A percentile compares a stretch with the other conserved stretches of the same genome.
Evolutionary conservation across 257 asterid genomes (phyloP).

Genomic region (Galeopsis tetrahit): DNA sequence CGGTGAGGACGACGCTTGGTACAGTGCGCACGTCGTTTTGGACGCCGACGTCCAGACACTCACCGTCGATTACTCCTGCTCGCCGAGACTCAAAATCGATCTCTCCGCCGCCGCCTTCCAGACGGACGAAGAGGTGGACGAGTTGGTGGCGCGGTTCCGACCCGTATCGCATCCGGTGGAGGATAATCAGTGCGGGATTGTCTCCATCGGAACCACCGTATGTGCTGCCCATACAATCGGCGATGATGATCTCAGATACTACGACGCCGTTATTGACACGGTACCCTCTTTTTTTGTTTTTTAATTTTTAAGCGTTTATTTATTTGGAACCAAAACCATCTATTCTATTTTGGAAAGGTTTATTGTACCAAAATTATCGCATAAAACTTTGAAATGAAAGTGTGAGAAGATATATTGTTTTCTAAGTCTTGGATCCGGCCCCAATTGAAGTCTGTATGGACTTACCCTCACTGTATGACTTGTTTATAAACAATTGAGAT

Average conservation of each 20-base stretch:
- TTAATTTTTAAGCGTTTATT: background rate
- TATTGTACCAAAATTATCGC: background rate
- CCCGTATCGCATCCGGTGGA: conserved; percentile 48
- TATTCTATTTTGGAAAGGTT: background rate
- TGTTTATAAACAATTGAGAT: too few species aligned
- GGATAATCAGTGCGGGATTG: conserved; percentile 39
- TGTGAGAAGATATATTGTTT: background rate
- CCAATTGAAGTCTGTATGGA: too few species aligned
- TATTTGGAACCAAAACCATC: too few species aligned
- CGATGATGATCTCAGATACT: conserved; percentile 51
- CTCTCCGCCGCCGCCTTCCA: conserved; percentile 34
- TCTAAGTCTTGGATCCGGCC: too few species aligned
- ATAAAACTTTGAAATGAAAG: background rate
- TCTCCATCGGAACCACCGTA: conserved; percentile 40
- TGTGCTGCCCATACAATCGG: conserved; percentile 49
- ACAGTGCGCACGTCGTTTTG: conserved; percentile 34
- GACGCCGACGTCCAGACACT: conserved; percentile 34
- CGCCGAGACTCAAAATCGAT: conserved; percentile 20
- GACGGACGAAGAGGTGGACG: conserved; percentile 38
- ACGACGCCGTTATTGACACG: conserved; percentile 60
- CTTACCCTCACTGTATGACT: too few species aligned
- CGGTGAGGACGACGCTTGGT: conserved; percentile 61
- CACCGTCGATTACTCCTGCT: conserved; percentile 37
- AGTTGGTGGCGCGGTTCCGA: conserved; percentile 45
- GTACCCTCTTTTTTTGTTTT: conserved; percentile 3